Percentiles rank a stretch among this genome's conserved stretches.
Evolutionary conservation across 257 asterid species (phyloP).

Genomic region (Datura wrightii): DNA sequence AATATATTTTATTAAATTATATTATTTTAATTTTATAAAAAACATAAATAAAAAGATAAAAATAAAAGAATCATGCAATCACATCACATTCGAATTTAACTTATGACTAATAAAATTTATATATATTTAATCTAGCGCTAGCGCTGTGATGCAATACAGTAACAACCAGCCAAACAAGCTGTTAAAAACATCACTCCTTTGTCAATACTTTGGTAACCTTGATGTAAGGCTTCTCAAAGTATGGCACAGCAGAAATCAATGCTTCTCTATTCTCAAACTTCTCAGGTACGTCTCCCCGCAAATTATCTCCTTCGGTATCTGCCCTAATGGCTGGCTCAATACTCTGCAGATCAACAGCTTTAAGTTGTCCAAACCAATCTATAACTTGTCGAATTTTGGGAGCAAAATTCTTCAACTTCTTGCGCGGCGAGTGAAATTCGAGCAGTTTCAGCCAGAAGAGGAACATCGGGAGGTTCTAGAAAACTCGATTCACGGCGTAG

Average conservation of each 20-base stretch:
- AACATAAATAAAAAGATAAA: too few species aligned
- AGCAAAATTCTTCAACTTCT: conserved; percentile 67
- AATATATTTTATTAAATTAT: too few species aligned
- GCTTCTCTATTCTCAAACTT: conserved; percentile 72
- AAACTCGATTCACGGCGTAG: conserved; percentile 44
- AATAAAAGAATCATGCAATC: too few species aligned
- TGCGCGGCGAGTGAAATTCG: conserved; percentile 67
- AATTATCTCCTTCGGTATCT: conserved; percentile 70
- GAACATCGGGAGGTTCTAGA: conserved; percentile 74
- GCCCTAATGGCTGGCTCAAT: conserved; percentile 89
- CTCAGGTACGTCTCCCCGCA: conserved; percentile 60
- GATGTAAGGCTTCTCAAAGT: conserved; percentile 71
- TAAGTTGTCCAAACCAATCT: conserved; percentile 90
- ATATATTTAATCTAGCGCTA: too few species aligned
- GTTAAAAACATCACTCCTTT: conserved; percentile 51
- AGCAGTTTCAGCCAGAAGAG: conserved; percentile 79
- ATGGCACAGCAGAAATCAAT: conserved; percentile 68
- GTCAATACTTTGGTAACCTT: conserved; percentile 86
- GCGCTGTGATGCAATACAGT: too few species aligned
- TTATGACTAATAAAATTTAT: too few species aligned
- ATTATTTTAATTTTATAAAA: too few species aligned
- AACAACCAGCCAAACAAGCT: too few species aligned
- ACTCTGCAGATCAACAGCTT: conserved; percentile 83
- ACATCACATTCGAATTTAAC: too few species aligned
- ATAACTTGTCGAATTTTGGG: conserved; percentile 76